Percentiles rank a stretch among this genome's conserved stretches.
Evolutionary conservation across 2,329 filamentous ascomycete species (phyloP).

Genomic region (Epichloe elymi): DNA sequence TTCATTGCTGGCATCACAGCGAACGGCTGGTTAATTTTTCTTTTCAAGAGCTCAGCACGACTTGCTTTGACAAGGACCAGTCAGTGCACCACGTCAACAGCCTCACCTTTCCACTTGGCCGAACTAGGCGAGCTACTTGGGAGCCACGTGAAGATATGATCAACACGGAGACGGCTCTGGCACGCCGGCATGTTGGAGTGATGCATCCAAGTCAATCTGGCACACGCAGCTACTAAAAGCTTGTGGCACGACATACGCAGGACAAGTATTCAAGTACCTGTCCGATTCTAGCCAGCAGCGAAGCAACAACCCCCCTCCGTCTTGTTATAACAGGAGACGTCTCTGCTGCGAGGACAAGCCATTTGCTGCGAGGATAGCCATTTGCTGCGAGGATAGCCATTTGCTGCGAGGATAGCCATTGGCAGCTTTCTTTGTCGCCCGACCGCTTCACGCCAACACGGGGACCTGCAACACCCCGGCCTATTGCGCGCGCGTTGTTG

Average conservation of each 20-base stretch:
- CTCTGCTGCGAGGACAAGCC: neutral
- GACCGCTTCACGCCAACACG: conserved; percentile 5
- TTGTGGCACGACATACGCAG: neutral
- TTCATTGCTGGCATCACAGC: no score
- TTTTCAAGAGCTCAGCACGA: no score
- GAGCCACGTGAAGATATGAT: neutral
- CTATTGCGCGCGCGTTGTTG: neutral
- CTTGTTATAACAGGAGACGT: neutral
- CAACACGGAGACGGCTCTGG: neutral
- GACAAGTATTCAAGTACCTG: neutral
- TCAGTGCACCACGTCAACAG: no score
- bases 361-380: neutral
- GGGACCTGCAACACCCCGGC: conserved; percentile 3
- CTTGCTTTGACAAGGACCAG: no score
- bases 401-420: no score
- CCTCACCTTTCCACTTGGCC: no score
- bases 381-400: neutral
- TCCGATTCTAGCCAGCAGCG: neutral
- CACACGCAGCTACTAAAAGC: neutral
- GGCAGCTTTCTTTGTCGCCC: conserved; percentile 1
- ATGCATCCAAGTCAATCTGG: neutral
- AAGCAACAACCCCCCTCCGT: neutral
- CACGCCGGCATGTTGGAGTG: neutral
- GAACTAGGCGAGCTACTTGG: neutral
- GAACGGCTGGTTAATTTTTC: no score